Evolutionary conservation across 192 early-diverging fungal genomes (phyloP).

Genomic region (Backusella liffmaniae): DNA sequence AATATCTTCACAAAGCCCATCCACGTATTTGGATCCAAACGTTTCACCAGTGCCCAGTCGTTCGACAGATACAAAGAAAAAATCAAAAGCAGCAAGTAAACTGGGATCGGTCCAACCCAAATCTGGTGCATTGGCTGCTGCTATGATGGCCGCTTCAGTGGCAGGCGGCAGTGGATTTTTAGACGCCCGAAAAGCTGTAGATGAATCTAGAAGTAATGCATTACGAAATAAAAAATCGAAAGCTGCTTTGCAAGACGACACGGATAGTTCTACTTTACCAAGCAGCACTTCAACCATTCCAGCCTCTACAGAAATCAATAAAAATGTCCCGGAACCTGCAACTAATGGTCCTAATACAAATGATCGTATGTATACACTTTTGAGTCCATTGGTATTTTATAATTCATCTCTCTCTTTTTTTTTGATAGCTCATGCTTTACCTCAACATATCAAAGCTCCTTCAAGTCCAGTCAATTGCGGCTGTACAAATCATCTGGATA

Average conservation of each 20-base stretch:
- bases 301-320: not conserved
- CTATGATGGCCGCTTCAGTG: conserved; percentile 39
- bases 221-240: conserved; percentile 11
- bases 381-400: not conserved
- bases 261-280: not conserved
- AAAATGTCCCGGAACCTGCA: not conserved
- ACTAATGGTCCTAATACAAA: not conserved
- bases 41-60: conserved; percentile 8
- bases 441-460: conserved; percentile 46
- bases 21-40: conserved; percentile 13
- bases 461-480: conserved; percentile 50
- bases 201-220: not conserved
- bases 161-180: conserved; percentile 32
- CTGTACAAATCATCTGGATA: conserved; percentile 69
- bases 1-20: not conserved
- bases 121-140: conserved; percentile 35
- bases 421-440: conserved; percentile 41
- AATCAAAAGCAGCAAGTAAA: conserved; percentile 5
- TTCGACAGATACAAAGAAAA: conserved; percentile 11
- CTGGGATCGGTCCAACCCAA: conserved; percentile 14
- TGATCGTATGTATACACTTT: conserved; percentile 12
- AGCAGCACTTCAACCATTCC: not conserved
- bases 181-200: conserved; percentile 20
- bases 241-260: not conserved
- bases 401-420: not conserved